A percentile compares a stretch with the other conserved stretches of the same genome.
These are phyloP conservation scores for Mycosphaerelloides madeirae DNA, from an alignment of 2,329 filamentous ascomycete species.

Conservation along the genomic window DNA sequence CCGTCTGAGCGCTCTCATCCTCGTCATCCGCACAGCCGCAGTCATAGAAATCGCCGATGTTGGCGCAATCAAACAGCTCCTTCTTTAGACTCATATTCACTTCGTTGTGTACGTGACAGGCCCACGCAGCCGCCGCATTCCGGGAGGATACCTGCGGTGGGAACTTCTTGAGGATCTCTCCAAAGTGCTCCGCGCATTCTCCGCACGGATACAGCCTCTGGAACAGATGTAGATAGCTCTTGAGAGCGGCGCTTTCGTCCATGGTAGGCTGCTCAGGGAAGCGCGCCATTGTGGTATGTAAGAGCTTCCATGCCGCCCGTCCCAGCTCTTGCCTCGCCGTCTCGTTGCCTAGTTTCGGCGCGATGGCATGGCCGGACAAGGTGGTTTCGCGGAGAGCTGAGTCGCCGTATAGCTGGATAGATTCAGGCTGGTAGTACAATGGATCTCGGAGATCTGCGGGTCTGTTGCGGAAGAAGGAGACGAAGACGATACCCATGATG, in stretches of 20 bases:
- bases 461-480: constrained; percentile 40
- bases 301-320: constrained; percentile 60
- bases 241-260: constrained; percentile 57
- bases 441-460: not conserved
- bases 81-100: constrained; percentile 60
- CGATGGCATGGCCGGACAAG: constrained; percentile 55
- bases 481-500: constrained; percentile 32
- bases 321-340: constrained; percentile 68
- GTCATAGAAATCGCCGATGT: constrained; percentile 63
- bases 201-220: constrained; percentile 62
- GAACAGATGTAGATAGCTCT: constrained; percentile 60
- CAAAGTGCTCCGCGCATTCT: constrained; percentile 62
- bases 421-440: not conserved
- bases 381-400: constrained; percentile 6
- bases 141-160: constrained; percentile 61
- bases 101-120: constrained; percentile 62
- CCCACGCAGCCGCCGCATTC: constrained; percentile 60
- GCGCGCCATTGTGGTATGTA: constrained; percentile 63
- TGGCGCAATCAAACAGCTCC: constrained; percentile 58
- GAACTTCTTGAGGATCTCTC: constrained; percentile 56
- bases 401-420: not conserved
- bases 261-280: constrained; percentile 59
- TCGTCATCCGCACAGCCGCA: constrained; percentile 59
- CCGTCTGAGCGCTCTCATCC: constrained; percentile 15
- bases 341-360: constrained; percentile 76